phyloP scores from a whole-genome alignment of 2,329 filamentous ascomycete genomes.

The Venturia carpophila region DNA sequence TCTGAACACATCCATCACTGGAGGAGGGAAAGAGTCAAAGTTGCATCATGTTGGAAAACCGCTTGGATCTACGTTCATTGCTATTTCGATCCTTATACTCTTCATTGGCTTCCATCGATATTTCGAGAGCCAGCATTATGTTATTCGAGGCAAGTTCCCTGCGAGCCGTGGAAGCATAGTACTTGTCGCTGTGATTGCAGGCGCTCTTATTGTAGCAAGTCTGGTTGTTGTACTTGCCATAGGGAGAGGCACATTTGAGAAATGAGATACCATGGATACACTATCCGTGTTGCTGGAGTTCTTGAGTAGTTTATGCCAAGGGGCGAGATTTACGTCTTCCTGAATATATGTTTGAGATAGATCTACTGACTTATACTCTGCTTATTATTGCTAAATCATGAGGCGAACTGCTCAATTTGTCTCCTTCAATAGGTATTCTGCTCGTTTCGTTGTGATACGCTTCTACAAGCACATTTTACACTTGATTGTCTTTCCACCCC shows the following conservation, averaged over 20 bases:
- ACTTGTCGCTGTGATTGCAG: constrained; percentile 58
- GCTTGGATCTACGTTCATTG: constrained; percentile 68
- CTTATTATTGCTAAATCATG: neutral
- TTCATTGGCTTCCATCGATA: constrained; percentile 72
- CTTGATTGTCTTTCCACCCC: neutral
- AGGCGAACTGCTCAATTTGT: neutral
- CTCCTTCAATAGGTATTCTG: neutral
- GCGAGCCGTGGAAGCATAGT: constrained; percentile 69
- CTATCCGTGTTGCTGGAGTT: neutral
- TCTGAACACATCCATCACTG: constrained; percentile 58
- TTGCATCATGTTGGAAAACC: constrained; percentile 60
- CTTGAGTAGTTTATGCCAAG: neutral
- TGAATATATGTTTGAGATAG: too few relatives aligned
- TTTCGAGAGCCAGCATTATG: constrained; percentile 70
- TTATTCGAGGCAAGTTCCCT: constrained; percentile 72
- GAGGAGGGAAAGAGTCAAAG: constrained; percentile 22
- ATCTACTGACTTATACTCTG: too few relatives aligned
- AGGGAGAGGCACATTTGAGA: constrained; percentile 41
- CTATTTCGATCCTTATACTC: constrained; percentile 65
- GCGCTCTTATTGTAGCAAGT: constrained; percentile 49
- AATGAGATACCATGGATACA: constrained; percentile 17
- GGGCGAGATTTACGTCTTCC: neutral
- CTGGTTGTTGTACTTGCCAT: constrained; percentile 53
- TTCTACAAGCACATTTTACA: neutral
- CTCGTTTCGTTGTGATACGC: neutral